phyloP scores from a whole-genome alignment of 306 rosid species.

The Prunus salicina region DNA sequence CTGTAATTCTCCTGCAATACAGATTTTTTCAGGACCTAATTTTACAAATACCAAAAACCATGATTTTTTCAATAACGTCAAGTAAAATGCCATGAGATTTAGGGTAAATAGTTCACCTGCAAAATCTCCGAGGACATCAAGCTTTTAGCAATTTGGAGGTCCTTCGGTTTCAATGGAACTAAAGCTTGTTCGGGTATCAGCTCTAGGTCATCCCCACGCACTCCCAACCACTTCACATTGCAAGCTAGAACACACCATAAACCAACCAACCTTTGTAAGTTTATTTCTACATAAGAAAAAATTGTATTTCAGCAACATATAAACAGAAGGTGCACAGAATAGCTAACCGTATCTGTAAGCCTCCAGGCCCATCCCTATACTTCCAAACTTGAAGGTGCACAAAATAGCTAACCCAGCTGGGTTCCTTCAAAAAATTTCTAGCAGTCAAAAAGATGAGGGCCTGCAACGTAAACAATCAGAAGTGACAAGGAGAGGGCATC shows the following conservation, averaged over 20 bases:
- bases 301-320: background rate
- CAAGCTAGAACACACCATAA: constrained; percentile 53
- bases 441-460: background rate
- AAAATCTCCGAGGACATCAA: constrained; percentile 69
- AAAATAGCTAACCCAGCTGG: constrained; percentile 94
- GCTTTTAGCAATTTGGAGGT: constrained; percentile 73
- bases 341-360: constrained; percentile 77
- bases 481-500: background rate
- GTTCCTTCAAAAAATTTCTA: constrained; percentile 48
- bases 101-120: constrained; percentile 40
- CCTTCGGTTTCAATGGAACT: constrained; percentile 65
- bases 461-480: background rate
- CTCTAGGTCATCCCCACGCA: constrained; percentile 63
- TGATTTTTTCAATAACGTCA: background rate
- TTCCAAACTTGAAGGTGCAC: constrained; percentile 85
- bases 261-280: background rate
- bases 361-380: constrained; percentile 89
- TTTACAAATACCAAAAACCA: background rate
- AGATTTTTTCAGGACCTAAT: background rate
- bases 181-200: constrained; percentile 60
- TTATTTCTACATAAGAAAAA: constrained; percentile 13
- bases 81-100: background rate
- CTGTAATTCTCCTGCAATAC: constrained; percentile 66
- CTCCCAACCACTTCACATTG: constrained; percentile 83
- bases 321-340: background rate